Percentiles rank a stretch among this genome's conserved stretches.
phyloP scores from a whole-genome alignment of 371 early-diverging fungal species.

The Phascolomyces articulosus region DNA sequence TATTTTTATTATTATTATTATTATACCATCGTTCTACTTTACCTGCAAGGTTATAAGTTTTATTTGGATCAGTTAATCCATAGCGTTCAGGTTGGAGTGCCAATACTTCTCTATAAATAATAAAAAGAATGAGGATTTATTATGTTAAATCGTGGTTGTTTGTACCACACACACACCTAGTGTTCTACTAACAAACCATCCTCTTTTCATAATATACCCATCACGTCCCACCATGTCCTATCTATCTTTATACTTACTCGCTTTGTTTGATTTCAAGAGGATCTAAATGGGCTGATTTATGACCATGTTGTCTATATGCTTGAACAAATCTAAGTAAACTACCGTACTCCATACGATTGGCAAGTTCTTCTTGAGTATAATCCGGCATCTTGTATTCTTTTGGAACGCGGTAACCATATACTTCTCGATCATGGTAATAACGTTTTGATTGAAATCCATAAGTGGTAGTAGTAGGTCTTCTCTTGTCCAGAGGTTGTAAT shows the following conservation, averaged over 20 bases:
- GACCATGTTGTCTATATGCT: constrained; percentile 86
- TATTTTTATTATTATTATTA: too few species aligned
- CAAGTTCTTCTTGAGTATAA: constrained; percentile 75
- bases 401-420: constrained; percentile 85
- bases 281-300: constrained; percentile 85
- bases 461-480: too few species aligned
- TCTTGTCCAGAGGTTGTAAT: not conserved
- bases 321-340: constrained; percentile 85
- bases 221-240: too few species aligned
- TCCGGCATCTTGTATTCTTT: constrained; percentile 70
- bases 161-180: too few species aligned
- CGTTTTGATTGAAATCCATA: constrained; percentile 9
- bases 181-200: too few species aligned
- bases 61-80: constrained; percentile 60
- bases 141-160: too few species aligned
- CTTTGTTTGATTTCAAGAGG: constrained; percentile 78
- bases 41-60: constrained; percentile 66
- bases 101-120: constrained; percentile 53
- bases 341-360: constrained; percentile 82
- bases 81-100: constrained; percentile 86
- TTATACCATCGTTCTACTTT: too few species aligned
- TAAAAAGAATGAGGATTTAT: not conserved
- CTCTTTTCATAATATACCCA: not conserved
- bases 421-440: constrained; percentile 74
- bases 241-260: constrained; percentile 55